These are phyloP conservation scores for Hericium rajendrae DNA, from an alignment of 768 basidiomycete genomes.

Conservation along the genomic window DNA sequence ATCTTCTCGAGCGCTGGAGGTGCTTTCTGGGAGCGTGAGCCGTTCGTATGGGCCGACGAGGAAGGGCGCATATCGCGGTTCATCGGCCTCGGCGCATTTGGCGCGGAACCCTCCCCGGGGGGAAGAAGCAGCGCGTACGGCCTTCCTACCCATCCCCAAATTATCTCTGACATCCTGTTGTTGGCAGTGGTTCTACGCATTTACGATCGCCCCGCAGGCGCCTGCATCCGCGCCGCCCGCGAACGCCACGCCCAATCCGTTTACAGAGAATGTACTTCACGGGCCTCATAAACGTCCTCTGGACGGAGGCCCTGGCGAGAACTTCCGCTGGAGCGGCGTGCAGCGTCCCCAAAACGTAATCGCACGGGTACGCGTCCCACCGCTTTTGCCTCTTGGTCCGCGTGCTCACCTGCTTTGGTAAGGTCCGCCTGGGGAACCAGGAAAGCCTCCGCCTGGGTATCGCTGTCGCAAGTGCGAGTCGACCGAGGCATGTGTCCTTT, in stretches of 20 bases:
- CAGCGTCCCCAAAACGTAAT: constrained; percentile 48
- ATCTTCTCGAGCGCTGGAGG: constrained; percentile 62
- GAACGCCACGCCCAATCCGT: constrained; percentile 68
- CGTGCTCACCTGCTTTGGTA: background rate
- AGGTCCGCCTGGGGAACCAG: constrained; percentile 28
- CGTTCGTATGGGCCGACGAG: constrained; percentile 77
- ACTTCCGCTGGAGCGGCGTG: constrained; percentile 63
- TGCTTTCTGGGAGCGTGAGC: constrained; percentile 94
- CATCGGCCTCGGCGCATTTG: constrained; percentile 83
- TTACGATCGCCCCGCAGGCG: constrained; percentile 60
- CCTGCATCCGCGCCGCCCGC: constrained; percentile 35
- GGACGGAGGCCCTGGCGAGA: constrained; percentile 39
- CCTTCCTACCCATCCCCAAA: background rate
- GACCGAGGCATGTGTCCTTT: constrained; percentile 41
- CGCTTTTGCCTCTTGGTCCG: background rate
- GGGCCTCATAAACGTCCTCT: constrained; percentile 44
- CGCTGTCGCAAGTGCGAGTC: constrained; percentile 73
- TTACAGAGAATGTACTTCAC: constrained; percentile 28
- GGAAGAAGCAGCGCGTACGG: constrained; percentile 81
- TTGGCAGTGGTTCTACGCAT: constrained; percentile 93
- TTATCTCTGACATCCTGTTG: constrained; percentile 5
- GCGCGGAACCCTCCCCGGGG: constrained; percentile 39
- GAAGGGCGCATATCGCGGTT: constrained; percentile 64
- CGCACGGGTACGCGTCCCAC: constrained; percentile 26
- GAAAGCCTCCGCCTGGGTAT: constrained; percentile 61